phyloP scores from a whole-genome alignment of 495 filamentous ascomycete genomes.

The Cudoniella acicularis region DNA sequence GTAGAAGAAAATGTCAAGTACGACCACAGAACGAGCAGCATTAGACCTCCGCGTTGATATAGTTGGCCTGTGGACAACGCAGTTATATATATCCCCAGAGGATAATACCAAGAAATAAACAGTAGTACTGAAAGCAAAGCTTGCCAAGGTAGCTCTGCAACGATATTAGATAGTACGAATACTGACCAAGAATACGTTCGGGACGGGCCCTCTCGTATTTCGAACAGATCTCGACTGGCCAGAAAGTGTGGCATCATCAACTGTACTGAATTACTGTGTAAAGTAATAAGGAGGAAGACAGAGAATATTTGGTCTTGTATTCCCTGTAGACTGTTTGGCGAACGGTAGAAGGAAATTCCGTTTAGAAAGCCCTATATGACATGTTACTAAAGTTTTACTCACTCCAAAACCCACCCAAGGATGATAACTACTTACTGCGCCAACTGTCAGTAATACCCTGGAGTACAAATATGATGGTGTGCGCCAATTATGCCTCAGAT shows the following conservation, averaged over 20 bases:
- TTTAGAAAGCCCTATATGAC: conserved; percentile 64
- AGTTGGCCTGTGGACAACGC: too few relatives aligned
- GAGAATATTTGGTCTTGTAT: conserved; percentile 85
- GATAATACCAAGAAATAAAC: conserved; percentile 73
- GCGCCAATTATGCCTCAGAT: conserved; percentile 90
- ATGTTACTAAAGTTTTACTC: too few relatives aligned
- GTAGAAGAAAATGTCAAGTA: too few relatives aligned
- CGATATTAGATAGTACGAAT: conserved; percentile 76
- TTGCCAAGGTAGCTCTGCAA: conserved; percentile 75
- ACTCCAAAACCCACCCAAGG: too few relatives aligned
- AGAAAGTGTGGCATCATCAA: conserved; percentile 87
- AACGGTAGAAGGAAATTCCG: conserved; percentile 81
- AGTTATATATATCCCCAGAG: too few relatives aligned
- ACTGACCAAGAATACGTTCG: conserved; percentile 81
- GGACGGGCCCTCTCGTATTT: conserved; percentile 79
- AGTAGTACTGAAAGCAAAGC: conserved; percentile 68
- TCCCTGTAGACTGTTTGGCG: conserved; percentile 66
- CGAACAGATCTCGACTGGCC: conserved; percentile 73
- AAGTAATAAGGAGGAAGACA: conserved; percentile 76
- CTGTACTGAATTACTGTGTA: conserved; percentile 69
- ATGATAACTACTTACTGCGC: conserved; percentile 71
- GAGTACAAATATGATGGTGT: conserved; percentile 84
- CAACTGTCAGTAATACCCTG: conserved; percentile 53
- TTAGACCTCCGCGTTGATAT: too few relatives aligned
- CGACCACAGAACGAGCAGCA: too few relatives aligned